These are phyloP conservation scores for Apiospora saccharicola DNA, from an alignment of 2,329 filamentous ascomycete genomes.

Conservation along the genomic window DNA sequence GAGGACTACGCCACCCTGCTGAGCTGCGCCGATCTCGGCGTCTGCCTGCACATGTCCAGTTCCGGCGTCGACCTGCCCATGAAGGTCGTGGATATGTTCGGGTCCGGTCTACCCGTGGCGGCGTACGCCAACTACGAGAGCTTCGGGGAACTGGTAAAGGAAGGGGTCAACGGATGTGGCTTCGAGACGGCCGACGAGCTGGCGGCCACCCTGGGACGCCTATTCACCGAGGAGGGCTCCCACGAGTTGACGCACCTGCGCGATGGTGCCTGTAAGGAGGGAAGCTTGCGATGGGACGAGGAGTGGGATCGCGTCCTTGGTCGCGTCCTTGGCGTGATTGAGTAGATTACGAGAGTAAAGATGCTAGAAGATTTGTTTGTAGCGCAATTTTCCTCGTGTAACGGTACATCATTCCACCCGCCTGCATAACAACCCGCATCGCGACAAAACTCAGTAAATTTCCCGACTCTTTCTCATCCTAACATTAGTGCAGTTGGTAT, in stretches of 20 bases:
- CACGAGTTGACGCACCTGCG: slow-evolving; percentile 67
- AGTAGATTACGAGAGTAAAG: neutral
- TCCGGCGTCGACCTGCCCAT: slow-evolving; percentile 96
- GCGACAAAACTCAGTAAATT: too few species aligned
- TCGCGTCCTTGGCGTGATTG: slow-evolving; percentile 65
- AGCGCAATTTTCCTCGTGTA: neutral
- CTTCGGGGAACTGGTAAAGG: slow-evolving; percentile 88
- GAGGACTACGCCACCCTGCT: slow-evolving; percentile 86
- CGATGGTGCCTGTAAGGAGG: slow-evolving; percentile 76
- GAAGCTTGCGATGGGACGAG: slow-evolving; percentile 82
- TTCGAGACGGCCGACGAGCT: slow-evolving; percentile 78
- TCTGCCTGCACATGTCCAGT: slow-evolving; percentile 91
- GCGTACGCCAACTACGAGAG: slow-evolving; percentile 88
- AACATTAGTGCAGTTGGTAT: neutral
- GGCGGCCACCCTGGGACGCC: slow-evolving; percentile 63
- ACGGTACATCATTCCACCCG: too few species aligned
- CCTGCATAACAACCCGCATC: too few species aligned
- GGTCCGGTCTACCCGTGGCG: slow-evolving; percentile 86
- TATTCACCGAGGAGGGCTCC: slow-evolving; percentile 64
- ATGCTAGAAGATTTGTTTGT: too few species aligned
- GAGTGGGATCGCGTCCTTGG: slow-evolving; percentile 91
- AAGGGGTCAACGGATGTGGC: slow-evolving; percentile 84
- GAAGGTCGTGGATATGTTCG: slow-evolving; percentile 99
- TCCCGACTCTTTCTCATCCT: neutral
- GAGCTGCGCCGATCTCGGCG: slow-evolving; percentile 84